Conservation (phyloP, 1,139 yeast genomes). For the Taphrina confusa region DNA sequence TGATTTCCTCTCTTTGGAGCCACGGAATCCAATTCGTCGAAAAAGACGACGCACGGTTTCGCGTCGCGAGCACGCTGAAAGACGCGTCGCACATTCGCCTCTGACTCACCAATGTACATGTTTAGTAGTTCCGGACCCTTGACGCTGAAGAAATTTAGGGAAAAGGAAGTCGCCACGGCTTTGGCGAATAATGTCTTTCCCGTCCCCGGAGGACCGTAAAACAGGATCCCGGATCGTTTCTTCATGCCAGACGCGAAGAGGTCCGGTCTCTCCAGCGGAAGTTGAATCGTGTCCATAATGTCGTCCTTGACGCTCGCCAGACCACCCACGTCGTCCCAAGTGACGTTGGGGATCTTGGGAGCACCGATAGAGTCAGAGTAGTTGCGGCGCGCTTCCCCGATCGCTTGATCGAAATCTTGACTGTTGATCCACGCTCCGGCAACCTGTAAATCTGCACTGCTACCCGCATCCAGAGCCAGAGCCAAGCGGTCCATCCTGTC, state of each 20-base stretch:
- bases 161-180: slow-evolving; percentile 93
- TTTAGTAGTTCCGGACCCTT: slow-evolving; percentile 86
- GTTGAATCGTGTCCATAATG: slow-evolving; percentile 89
- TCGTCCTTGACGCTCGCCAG: slow-evolving; percentile 86
- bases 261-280: slow-evolving; percentile 93
- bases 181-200: slow-evolving; percentile 94
- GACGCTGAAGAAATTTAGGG: slow-evolving; percentile 92
- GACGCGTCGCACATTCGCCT: slow-evolving; percentile 91
- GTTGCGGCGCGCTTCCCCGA: slow-evolving; percentile 78
- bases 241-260: slow-evolving; percentile 83
- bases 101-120: slow-evolving; percentile 98
- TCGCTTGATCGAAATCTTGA: slow-evolving; percentile 69
- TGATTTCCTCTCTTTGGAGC: slow-evolving; percentile 98
- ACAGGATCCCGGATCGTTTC: slow-evolving; percentile 84
- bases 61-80: slow-evolving; percentile 95
- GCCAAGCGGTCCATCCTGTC: slow-evolving; percentile 51
- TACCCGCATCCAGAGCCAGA: slow-evolving; percentile 38
- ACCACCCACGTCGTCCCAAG: slow-evolving; percentile 95
- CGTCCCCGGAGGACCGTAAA: slow-evolving; percentile 98
- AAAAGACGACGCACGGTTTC: slow-evolving; percentile 93
- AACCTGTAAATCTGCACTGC: slow-evolving; percentile 17
- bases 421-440: slow-evolving; percentile 52
- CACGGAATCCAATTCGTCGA: slow-evolving; percentile 94
- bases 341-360: slow-evolving; percentile 90
- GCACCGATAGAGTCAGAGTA: slow-evolving; percentile 96